Percentiles rank a stretch among this genome's conserved stretches.
Conservation (phyloP, 176 grass and related monocot genomes). For the barley (Hordeum vulgare) region DNA sequence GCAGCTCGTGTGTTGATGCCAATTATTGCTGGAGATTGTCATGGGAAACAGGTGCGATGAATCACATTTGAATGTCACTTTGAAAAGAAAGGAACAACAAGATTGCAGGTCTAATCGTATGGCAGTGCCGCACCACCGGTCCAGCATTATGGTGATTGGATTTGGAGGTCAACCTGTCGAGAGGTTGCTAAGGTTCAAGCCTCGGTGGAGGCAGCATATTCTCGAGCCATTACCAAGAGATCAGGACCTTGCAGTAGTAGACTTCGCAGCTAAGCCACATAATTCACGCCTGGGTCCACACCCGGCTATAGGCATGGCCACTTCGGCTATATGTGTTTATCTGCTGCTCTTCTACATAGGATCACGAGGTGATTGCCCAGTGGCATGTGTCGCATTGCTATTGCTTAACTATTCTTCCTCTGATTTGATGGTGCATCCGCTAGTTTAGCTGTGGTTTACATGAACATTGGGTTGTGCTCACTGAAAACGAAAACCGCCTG, state of each 20-base stretch:
- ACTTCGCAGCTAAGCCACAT: not conserved
- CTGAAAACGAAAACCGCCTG: slow-evolving; percentile 8
- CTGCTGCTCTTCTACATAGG: not conserved
- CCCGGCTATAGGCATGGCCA: not conserved
- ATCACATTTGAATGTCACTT: slow-evolving; percentile 5
- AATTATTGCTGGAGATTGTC: not conserved
- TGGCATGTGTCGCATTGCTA: slow-evolving; percentile 8
- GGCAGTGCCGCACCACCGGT: slow-evolving; percentile 2
- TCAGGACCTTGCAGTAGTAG: not conserved
- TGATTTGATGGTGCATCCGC: not conserved
- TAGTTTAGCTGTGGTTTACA: not conserved
- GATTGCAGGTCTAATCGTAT: slow-evolving; percentile 24
- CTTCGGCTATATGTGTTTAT: not conserved
- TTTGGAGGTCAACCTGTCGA: slow-evolving; percentile 11
- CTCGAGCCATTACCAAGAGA: slow-evolving; percentile 22
- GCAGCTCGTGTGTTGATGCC: not conserved
- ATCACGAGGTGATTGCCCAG: not conserved
- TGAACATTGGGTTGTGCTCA: not conserved
- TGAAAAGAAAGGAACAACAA: not conserved
- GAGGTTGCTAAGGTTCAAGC: slow-evolving; percentile 17
- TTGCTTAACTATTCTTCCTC: not conserved
- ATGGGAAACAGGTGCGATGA: not conserved
- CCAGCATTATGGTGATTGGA: not conserved
- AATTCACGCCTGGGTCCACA: slow-evolving; percentile 10
- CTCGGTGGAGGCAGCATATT: slow-evolving; percentile 48